Evolutionary conservation across 169 alveolate species (phyloP).

Genomic region (Amoebophrya sp.): DNA sequence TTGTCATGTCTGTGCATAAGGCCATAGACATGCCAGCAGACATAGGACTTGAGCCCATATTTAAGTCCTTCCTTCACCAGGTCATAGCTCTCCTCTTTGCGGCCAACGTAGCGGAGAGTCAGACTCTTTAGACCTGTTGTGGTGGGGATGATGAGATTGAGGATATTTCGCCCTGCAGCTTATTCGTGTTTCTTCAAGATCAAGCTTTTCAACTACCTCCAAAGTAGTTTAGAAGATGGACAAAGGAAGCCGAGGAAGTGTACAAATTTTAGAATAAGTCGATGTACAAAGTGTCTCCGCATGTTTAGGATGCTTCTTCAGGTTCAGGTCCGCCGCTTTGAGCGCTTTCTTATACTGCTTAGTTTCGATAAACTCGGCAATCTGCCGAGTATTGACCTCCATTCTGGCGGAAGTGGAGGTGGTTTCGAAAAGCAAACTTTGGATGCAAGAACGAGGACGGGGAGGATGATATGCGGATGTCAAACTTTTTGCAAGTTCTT

Average conservation of each 20-base stretch:
- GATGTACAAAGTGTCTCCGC: slow-evolving; percentile 55
- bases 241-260: no score
- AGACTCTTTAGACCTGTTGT: slow-evolving; percentile 49
- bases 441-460: neutral
- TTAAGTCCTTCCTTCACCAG: slow-evolving; percentile 55
- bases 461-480: neutral
- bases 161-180: neutral
- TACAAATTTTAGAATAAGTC: neutral
- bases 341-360: slow-evolving; percentile 59
- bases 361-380: slow-evolving; percentile 36
- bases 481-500: no score
- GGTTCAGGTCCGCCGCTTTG: slow-evolving; percentile 52
- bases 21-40: slow-evolving; percentile 76
- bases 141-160: neutral
- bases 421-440: neutral
- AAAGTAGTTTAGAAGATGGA: neutral
- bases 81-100: slow-evolving; percentile 53
- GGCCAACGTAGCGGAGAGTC: slow-evolving; percentile 51
- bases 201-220: neutral
- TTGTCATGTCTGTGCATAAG: slow-evolving; percentile 63
- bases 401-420: neutral
- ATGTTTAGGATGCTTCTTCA: slow-evolving; percentile 57
- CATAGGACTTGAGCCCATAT: slow-evolving; percentile 55
- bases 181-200: neutral
- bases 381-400: neutral